Evolutionary conservation across 2,329 filamentous ascomycete genomes (phyloP), one percentile per base, ranked within the genome.

Genomic region (Niveomyces coronatus): DNA sequence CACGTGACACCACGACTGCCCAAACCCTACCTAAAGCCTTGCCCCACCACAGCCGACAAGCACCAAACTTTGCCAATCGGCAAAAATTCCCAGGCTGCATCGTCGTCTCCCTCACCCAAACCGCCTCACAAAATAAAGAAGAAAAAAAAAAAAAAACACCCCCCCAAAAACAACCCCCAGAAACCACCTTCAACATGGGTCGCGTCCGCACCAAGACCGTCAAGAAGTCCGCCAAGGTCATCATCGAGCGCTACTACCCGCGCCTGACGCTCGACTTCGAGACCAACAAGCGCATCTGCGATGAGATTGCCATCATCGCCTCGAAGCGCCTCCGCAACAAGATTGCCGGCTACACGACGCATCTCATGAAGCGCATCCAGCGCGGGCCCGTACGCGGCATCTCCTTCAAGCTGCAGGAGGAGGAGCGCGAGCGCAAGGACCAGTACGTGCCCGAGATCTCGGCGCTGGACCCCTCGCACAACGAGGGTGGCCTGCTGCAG

Each of bases 341-440:
- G 85, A 93, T 94, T 74, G 88, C 91, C 62, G 91, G 91, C 60
- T 96, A 94, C 81, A 94, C 89, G 59, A 96, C 91, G 53, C 87
- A 94, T 66, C 67, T 93, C 70, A 98, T 98, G 93, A 96, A 96
- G 82, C 91, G 91, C 71, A 98, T 98, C 59, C 91, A 96, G 78
- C 87, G 91, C 67, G 91, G 91, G 52, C 91, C 91, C 52, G 91
- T 98, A 70, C 93, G 91, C 60, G 91, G 91, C 76, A 98, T 98
- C 73, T 98, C 93, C 70, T 98, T 98, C 88, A 98, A 98, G 81
- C 85, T 98, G 46, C 91, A 98, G 75, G 91, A 98, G 76, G 91
- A 98, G 77, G 91, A 98, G 82, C 86, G 91, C 79, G 91, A 98
- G 76, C 84, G 91, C 67, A 98, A 98, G 85, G 91, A 98, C 76